Evolutionary conservation across 176 grass and related monocot genomes (phyloP).

Genomic region (Cenchrus americanus): DNA sequence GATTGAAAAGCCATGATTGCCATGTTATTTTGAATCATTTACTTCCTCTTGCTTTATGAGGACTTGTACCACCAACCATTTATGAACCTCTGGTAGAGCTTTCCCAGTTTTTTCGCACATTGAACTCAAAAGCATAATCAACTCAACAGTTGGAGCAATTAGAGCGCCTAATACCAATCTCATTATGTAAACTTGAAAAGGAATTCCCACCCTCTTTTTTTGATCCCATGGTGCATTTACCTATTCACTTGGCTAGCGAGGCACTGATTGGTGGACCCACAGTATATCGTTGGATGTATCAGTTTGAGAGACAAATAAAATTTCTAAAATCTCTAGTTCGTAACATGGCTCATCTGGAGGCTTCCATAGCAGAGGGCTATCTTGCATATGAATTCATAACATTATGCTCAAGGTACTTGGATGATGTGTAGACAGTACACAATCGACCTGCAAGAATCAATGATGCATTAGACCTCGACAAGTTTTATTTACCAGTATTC

Average conservation of each 20-base stretch:
- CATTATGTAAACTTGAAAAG: not conserved
- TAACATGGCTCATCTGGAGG: not conserved
- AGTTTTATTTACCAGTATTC: not conserved
- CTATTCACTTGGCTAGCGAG: not conserved
- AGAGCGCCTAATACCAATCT: not conserved
- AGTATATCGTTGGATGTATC: slow-evolving; percentile 1
- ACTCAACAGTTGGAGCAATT: not conserved
- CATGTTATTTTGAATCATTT: slow-evolving; percentile 1
- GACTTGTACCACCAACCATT: not conserved
- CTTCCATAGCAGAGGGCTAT: not conserved
- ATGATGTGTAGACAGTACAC: not conserved
- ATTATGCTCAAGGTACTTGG: not conserved
- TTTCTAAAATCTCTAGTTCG: not conserved
- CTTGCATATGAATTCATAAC: not conserved
- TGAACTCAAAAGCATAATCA: slow-evolving; percentile 1
- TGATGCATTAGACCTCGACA: not conserved
- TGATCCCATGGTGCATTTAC: not conserved
- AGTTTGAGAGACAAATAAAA: not conserved
- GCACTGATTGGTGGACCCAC: not conserved
- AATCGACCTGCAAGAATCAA: not conserved
- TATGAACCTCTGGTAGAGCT: not conserved
- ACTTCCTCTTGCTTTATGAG: not conserved
- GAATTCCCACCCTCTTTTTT: not conserved
- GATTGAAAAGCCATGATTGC: not conserved
- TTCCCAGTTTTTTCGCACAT: not conserved